Evolutionary conservation across 129 eudicot genomes (phyloP).

Genomic region (Smallanthus sonchifolius): DNA sequence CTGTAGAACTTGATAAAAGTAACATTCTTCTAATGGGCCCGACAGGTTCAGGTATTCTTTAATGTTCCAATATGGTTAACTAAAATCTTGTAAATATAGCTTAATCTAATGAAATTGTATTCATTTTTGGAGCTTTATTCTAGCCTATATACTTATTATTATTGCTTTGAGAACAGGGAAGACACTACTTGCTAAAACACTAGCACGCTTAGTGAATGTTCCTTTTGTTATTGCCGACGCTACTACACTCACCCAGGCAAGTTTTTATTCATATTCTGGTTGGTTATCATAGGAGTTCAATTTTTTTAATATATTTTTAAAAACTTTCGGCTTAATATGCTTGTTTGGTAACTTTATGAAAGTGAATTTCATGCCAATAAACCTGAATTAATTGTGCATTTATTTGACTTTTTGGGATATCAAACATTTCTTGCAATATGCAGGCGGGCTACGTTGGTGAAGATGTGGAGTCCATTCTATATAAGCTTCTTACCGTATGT

Average conservation of each 20-base stretch:
- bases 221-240: conserved; percentile 99
- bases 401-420: neutral
- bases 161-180: conserved; percentile 81
- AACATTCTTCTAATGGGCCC: conserved; percentile 98
- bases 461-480: conserved; percentile 93
- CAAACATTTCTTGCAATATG: conserved; percentile 21
- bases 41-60: conserved; percentile 81
- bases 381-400: neutral
- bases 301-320: neutral
- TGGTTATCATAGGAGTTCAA: neutral
- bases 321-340: neutral
- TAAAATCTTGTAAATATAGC: neutral
- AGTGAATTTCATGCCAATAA: neutral
- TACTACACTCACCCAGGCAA: conserved; percentile 95
- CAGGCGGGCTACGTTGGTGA: conserved; percentile 99
- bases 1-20: conserved; percentile 94
- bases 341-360: neutral
- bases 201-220: conserved; percentile 95
- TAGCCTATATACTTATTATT: conserved; percentile 20
- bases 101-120: neutral
- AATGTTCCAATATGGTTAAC: neutral
- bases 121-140: conserved; percentile 1
- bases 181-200: conserved; percentile 89
- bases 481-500: conserved; percentile 83
- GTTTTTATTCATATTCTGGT: conserved; percentile 13